phyloP scores from a whole-genome alignment of 1,284 basidiomycete species.

The Ceratobasidium sp. region DNA sequence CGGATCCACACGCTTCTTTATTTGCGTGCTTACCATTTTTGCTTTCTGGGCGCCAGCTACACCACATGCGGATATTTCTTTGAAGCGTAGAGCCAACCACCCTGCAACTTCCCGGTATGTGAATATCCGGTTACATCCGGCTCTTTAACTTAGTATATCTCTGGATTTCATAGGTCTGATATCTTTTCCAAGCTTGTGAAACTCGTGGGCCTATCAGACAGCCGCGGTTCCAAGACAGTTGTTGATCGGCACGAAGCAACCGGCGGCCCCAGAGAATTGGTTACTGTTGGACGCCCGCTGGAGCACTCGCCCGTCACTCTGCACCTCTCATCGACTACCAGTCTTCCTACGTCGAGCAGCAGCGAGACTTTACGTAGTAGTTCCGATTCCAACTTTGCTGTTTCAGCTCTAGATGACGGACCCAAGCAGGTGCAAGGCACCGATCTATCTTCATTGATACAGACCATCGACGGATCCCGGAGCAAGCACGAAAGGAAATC shows the following conservation, averaged over 20 bases:
- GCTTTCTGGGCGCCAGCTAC: background rate
- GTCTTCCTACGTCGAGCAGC: constrained; percentile 5
- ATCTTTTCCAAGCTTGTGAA: constrained; percentile 24
- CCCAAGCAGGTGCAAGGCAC: background rate
- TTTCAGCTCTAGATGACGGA: background rate
- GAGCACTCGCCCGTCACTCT: constrained; percentile 11
- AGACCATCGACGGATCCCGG: background rate
- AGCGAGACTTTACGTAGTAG: background rate
- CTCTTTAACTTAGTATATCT: constrained; percentile 1
- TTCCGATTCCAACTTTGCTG: constrained; percentile 3
- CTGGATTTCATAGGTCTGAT: constrained; percentile 2
- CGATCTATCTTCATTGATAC: background rate
- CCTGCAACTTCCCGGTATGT: constrained; percentile 10
- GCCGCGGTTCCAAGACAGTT: background rate
- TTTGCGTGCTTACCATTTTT: constrained; percentile 6
- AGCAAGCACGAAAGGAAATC: background rate
- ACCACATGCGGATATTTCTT: background rate
- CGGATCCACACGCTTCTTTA: background rate
- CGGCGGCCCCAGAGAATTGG: background rate
- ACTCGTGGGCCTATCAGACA: constrained; percentile 3
- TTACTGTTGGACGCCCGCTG: background rate
- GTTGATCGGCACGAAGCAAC: background rate
- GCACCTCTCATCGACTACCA: background rate
- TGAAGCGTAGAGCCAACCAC: background rate
- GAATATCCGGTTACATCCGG: background rate